phyloP scores from a whole-genome alignment of 2,329 filamentous ascomycete species.

The Cercospora brassicicola region DNA sequence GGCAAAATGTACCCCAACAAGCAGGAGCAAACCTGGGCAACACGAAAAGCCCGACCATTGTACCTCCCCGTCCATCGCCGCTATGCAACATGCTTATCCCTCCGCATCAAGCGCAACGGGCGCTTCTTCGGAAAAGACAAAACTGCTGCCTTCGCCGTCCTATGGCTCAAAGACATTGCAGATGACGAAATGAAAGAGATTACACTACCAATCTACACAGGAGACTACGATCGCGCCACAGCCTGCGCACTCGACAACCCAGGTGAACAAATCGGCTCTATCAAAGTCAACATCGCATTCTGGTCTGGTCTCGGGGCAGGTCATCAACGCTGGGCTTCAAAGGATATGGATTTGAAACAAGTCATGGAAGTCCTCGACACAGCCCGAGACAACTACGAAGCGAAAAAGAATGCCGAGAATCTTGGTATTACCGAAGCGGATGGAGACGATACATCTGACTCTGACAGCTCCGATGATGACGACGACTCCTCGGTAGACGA shows the following conservation, averaged over 20 bases:
- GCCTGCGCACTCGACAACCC: conserved; percentile 52
- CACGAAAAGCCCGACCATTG: conserved; percentile 49
- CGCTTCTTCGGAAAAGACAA: conserved; percentile 48
- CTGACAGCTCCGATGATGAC: conserved; percentile 23
- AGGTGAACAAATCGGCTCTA: conserved; percentile 59
- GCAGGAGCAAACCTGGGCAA: conserved; percentile 53
- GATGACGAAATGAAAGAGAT: conserved; percentile 66
- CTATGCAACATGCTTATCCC: conserved; percentile 57
- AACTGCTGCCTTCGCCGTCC: conserved; percentile 61
- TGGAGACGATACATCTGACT: conserved; percentile 17
- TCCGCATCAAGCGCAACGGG: conserved; percentile 60
- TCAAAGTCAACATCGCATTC: conserved; percentile 60
- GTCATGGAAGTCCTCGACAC: conserved; percentile 66
- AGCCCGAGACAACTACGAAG: conserved; percentile 57
- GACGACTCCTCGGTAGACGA: conserved; percentile 1
- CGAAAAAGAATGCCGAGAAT: conserved; percentile 35
- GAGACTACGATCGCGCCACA: conserved; percentile 59
- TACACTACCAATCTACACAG: conserved; percentile 65
- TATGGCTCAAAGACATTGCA: conserved; percentile 68
- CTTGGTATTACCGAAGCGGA: conserved; percentile 20
- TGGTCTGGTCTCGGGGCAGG: conserved; percentile 62
- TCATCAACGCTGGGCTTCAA: conserved; percentile 58
- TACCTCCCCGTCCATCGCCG: conserved; percentile 62
- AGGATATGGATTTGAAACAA: conserved; percentile 56
- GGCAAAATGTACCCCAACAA: conserved; percentile 58